These are phyloP conservation scores for Pseudogymnoascus sp. DNA, from an alignment of 2,329 filamentous ascomycete species.

Conservation along the genomic window DNA sequence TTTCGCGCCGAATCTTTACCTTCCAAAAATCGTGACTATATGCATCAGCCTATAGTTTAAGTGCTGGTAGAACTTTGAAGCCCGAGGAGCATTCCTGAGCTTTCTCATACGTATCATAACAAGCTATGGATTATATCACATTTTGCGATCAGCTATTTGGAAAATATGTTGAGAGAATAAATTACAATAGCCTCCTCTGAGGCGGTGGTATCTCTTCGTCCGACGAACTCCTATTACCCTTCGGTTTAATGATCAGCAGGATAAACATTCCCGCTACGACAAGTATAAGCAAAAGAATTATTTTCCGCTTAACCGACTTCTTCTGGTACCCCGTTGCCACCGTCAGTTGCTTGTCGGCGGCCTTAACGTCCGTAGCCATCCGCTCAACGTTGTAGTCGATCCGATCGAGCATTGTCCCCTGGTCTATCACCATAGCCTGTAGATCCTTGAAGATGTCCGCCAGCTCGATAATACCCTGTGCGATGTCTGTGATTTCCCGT, in stretches of 20 bases:
- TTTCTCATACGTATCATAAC: not conserved
- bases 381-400: slow-evolving; percentile 98
- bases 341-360: slow-evolving; percentile 83
- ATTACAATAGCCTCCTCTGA: slow-evolving; percentile 8
- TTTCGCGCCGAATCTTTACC: not conserved
- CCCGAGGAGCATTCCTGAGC: not conserved
- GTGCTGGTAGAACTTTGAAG: not conserved
- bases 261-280: slow-evolving; percentile 84
- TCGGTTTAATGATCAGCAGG: slow-evolving; percentile 63
- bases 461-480: slow-evolving; percentile 94
- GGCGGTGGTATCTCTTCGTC: slow-evolving; percentile 7
- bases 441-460: slow-evolving; percentile 95
- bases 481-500: slow-evolving; percentile 94
- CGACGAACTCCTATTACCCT: slow-evolving; percentile 2
- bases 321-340: slow-evolving; percentile 85
- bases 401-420: slow-evolving; percentile 84
- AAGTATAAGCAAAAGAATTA: slow-evolving; percentile 80
- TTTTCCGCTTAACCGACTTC: slow-evolving; percentile 81
- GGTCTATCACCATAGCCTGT: slow-evolving; percentile 90
- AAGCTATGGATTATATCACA: not conserved
- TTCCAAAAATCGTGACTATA: not conserved
- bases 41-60: not conserved
- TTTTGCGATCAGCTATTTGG: not conserved
- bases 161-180: slow-evolving; percentile 1
- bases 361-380: slow-evolving; percentile 90